Evolutionary conservation across 768 basidiomycete genomes (phyloP).

Genomic region (Trametes punicea): DNA sequence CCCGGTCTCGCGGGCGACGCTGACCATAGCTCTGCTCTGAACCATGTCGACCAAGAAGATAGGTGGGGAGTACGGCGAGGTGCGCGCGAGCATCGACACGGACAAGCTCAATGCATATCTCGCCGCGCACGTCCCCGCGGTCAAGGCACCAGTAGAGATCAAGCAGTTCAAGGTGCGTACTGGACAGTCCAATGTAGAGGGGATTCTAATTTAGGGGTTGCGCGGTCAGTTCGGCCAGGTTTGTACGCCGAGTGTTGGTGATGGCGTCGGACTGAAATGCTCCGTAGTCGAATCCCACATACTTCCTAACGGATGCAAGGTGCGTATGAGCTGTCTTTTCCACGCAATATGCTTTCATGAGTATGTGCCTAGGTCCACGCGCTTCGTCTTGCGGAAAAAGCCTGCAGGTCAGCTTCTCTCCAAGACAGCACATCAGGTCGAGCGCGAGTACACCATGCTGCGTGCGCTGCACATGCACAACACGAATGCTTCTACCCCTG

Average conservation of each 20-base stretch:
- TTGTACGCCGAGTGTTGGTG: slow-evolving; percentile 19
- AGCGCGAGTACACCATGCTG: slow-evolving; percentile 86
- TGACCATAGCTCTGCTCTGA: background rate
- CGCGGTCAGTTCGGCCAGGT: slow-evolving; percentile 96
- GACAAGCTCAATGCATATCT: slow-evolving; percentile 66
- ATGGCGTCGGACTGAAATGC: background rate
- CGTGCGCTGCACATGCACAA: slow-evolving; percentile 77
- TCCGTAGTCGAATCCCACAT: slow-evolving; percentile 89
- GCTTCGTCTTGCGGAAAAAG: slow-evolving; percentile 90
- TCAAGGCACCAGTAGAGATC: slow-evolving; percentile 65
- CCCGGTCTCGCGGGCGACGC: background rate
- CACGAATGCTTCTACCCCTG: slow-evolving; percentile 43
- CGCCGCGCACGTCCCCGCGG: slow-evolving; percentile 45
- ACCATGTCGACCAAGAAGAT: slow-evolving; percentile 38
- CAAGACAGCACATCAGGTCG: slow-evolving; percentile 90
- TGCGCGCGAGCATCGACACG: slow-evolving; percentile 69
- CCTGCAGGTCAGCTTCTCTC: slow-evolving; percentile 86
- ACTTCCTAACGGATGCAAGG: slow-evolving; percentile 81
- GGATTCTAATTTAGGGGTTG: no score
- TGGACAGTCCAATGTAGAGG: no score
- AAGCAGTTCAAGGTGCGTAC: slow-evolving; percentile 88
- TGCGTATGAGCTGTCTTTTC: slow-evolving; percentile 32
- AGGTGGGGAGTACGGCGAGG: slow-evolving; percentile 72
- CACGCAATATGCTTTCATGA: background rate
- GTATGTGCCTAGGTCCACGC: slow-evolving; percentile 31